Conservation (phyloP, 73 alveolate species). For the Urostyla sp. region DNA sequence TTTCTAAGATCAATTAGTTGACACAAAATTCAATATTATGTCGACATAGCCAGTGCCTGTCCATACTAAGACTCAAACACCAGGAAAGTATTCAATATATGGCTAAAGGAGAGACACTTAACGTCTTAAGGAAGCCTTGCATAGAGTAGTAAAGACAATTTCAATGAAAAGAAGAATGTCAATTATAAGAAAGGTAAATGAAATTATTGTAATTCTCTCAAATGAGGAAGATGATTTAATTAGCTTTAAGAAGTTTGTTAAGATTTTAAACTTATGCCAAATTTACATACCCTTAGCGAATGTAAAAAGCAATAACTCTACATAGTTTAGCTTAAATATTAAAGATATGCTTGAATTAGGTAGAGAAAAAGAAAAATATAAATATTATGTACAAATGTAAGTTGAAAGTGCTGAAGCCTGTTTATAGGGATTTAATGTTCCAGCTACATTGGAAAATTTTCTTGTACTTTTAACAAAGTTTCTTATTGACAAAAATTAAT, state of each 20-base stretch:
- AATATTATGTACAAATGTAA: slow-evolving; percentile 13
- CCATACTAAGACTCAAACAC: slow-evolving; percentile 18
- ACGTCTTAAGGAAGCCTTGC: slow-evolving; percentile 8
- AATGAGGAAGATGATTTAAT: not conserved
- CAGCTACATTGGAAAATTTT: not conserved
- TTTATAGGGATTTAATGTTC: slow-evolving; percentile 1
- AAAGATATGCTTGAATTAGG: slow-evolving; percentile 35
- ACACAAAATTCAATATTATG: slow-evolving; percentile 1
- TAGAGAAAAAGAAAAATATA: slow-evolving; percentile 2
- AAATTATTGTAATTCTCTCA: slow-evolving; percentile 22
- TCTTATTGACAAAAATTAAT: slow-evolving; percentile 7
- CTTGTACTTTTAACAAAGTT: not conserved
- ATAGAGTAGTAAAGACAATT: slow-evolving; percentile 25
- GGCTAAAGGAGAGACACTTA: slow-evolving; percentile 5
- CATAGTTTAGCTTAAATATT: slow-evolving; percentile 8
- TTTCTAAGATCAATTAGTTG: slow-evolving; percentile 19
- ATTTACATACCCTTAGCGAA: slow-evolving; percentile 32
- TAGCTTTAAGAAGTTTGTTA: slow-evolving; percentile 25
- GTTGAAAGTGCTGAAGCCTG: slow-evolving; percentile 5
- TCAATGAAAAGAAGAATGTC: not conserved
- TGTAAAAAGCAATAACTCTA: slow-evolving; percentile 25
- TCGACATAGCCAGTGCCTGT: slow-evolving; percentile 49
- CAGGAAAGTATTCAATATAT: not conserved
- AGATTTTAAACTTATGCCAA: slow-evolving; percentile 43
- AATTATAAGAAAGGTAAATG: slow-evolving; percentile 38